Conservation (phyloP, 176 grass and related monocot species). For the Rhynchospora breviuscula region DNA sequence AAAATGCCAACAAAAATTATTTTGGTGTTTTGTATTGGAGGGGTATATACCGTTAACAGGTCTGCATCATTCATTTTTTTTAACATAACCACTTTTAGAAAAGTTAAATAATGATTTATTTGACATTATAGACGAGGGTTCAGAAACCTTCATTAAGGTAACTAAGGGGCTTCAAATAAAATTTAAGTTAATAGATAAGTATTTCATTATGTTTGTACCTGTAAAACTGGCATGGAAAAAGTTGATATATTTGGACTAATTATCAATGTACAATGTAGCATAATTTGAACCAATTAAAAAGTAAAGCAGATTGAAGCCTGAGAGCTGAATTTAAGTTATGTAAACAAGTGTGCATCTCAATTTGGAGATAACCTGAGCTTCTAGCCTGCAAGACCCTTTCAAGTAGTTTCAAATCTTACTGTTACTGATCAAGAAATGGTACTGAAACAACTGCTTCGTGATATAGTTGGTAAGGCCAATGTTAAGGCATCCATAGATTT, state of each 20-base stretch:
- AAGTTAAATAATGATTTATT: neutral
- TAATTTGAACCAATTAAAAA: neutral
- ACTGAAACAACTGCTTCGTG: neutral
- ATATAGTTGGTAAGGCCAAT: neutral
- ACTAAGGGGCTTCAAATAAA: neutral
- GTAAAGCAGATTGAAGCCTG: neutral
- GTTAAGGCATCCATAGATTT: neutral
- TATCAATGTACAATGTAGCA: neutral
- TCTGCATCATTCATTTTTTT: neutral
- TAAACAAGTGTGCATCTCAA: neutral
- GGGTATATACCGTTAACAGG: neutral
- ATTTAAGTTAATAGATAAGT: neutral
- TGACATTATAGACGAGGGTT: neutral
- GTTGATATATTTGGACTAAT: neutral
- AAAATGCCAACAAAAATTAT: neutral
- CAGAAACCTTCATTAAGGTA: neutral
- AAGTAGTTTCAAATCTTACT: neutral
- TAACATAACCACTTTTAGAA: neutral
- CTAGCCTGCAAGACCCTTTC: neutral
- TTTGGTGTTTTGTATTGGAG: slow-evolving; percentile 2
- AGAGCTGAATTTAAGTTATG: neutral
- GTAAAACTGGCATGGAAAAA: neutral
- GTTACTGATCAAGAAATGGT: neutral
- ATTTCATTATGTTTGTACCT: neutral
- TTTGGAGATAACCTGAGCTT: neutral